These are phyloP conservation scores for Ramularia endophylla DNA, from an alignment of 2,329 filamentous ascomycete species.

Conservation along the genomic window DNA sequence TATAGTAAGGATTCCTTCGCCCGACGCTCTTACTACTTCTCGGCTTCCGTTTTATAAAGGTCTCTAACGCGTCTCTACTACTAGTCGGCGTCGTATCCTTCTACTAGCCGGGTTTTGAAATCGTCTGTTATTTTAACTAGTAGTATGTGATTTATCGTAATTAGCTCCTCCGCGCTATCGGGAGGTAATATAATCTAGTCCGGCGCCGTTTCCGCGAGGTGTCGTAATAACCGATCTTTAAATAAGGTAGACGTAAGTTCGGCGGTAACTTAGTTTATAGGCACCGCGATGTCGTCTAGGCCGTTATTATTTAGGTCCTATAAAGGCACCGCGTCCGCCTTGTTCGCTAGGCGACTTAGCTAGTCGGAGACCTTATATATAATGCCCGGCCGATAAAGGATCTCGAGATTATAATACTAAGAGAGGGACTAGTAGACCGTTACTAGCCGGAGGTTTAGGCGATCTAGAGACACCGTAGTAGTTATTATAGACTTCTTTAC, in stretches of 20 bases:
- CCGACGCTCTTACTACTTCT: neutral
- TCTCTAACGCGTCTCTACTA: neutral
- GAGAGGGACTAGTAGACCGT: neutral
- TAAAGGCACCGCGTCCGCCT: neutral
- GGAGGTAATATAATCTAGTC: too few relatives aligned
- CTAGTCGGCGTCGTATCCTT: neutral
- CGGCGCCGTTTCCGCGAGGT: too few relatives aligned
- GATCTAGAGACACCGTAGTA: neutral
- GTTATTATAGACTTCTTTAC: conserved; percentile 2
- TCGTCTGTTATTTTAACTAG: too few relatives aligned
- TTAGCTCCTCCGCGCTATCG: too few relatives aligned
- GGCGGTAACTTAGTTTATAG: too few relatives aligned
- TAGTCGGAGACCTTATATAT: conserved; percentile 1
- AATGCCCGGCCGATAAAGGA: neutral
- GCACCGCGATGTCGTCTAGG: too few relatives aligned
- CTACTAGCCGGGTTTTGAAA: too few relatives aligned
- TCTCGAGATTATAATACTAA: conserved; percentile 1
- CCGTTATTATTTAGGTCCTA: too few relatives aligned
- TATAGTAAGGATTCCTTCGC: too few relatives aligned
- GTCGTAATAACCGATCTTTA: too few relatives aligned
- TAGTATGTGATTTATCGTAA: too few relatives aligned
- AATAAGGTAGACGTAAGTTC: too few relatives aligned
- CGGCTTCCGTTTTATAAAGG: neutral
- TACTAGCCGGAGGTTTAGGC: neutral
- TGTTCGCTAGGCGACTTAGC: neutral